phyloP scores from a whole-genome alignment of 495 filamentous ascomycete species.

The Trichoderma asperelloides region DNA sequence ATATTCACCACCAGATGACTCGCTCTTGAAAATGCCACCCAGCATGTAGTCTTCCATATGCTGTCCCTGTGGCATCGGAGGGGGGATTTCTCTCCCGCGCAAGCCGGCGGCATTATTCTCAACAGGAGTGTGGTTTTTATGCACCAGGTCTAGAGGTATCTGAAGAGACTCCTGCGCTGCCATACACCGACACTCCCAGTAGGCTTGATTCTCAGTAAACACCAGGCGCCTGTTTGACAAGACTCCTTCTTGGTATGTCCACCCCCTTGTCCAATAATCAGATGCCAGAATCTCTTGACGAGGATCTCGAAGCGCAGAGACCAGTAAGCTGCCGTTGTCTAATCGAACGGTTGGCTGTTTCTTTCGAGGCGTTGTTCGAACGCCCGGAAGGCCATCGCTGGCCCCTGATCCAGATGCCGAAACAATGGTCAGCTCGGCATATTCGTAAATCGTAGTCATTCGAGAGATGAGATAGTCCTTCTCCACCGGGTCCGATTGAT shows the following conservation, averaged over 20 bases:
- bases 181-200: constrained; percentile 28
- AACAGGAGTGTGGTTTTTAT: neutral
- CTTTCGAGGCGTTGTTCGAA: constrained; percentile 9
- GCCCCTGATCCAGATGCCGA: constrained; percentile 18
- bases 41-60: constrained; percentile 12
- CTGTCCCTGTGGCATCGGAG: neutral
- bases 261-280: constrained; percentile 26
- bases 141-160: neutral
- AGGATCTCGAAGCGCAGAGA: constrained; percentile 13
- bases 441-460: constrained; percentile 23
- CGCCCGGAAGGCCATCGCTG: constrained; percentile 21
- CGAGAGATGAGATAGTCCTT: constrained; percentile 20
- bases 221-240: constrained; percentile 26
- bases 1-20: constrained; percentile 7
- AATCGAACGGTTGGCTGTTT: constrained; percentile 9
- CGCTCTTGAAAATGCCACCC: constrained; percentile 11
- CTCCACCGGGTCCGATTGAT: constrained; percentile 11
- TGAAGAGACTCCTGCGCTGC: neutral
- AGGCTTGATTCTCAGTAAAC: constrained; percentile 26
- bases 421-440: constrained; percentile 20
- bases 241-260: constrained; percentile 36
- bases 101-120: neutral
- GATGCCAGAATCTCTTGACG: constrained; percentile 14
- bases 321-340: constrained; percentile 5
- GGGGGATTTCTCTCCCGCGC: neutral